phyloP scores from a whole-genome alignment of 2,329 filamentous ascomycete genomes.

The Nemania diffusa region DNA sequence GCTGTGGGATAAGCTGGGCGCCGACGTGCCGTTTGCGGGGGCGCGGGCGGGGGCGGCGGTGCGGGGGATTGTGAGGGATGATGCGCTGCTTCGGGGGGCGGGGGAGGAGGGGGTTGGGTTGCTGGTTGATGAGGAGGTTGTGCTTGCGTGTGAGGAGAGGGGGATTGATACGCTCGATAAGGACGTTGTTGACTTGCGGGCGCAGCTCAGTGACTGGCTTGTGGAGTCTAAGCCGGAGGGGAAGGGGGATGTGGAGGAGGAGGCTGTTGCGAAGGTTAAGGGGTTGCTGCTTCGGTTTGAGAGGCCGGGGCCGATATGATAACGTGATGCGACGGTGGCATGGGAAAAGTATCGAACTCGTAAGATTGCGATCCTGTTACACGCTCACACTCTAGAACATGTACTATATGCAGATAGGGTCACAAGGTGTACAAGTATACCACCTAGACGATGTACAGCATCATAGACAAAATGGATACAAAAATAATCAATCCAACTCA shows the following conservation, averaged over 20 bases:
- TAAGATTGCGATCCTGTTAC: too few relatives aligned
- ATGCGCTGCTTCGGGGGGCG: conserved; percentile 72
- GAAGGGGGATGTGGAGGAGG: conserved; percentile 49
- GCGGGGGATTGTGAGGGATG: conserved; percentile 75
- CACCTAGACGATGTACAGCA: not conserved
- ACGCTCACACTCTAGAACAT: not conserved
- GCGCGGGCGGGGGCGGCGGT: conserved; percentile 64
- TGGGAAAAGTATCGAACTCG: too few relatives aligned
- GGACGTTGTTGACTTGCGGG: conserved; percentile 66
- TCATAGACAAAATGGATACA: not conserved
- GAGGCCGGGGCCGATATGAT: conserved; percentile 12
- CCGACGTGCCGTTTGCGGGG: conserved; percentile 64
- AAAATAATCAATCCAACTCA: not conserved
- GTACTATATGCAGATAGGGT: conserved; percentile 1
- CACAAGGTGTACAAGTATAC: conserved; percentile 7
- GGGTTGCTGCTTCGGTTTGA: conserved; percentile 35
- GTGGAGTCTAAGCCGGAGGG: conserved; percentile 49
- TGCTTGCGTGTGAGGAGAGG: conserved; percentile 76
- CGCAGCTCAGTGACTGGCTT: conserved; percentile 60
- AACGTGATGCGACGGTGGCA: not conserved
- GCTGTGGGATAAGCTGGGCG: conserved; percentile 62
- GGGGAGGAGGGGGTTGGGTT: conserved; percentile 66
- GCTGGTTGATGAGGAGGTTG: conserved; percentile 73
- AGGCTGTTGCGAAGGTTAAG: conserved; percentile 48
- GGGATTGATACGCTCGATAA: conserved; percentile 68